Percentiles rank a stretch among this genome's conserved stretches.
phyloP scores from a whole-genome alignment of 225 moss, liverwort and hornwort species.

The Bryum argenteum region DNA sequence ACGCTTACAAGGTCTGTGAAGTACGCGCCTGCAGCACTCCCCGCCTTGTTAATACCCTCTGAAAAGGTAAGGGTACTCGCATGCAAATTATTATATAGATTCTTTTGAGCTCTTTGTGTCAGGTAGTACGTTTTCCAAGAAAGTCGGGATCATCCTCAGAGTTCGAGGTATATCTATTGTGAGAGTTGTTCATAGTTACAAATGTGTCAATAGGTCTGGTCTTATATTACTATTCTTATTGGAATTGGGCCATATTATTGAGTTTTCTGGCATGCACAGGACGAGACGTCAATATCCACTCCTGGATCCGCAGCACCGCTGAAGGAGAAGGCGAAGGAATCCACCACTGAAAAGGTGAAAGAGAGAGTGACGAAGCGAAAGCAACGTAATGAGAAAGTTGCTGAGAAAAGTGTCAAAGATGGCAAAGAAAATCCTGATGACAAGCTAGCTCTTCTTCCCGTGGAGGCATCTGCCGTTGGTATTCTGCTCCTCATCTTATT shows the following conservation, averaged over 20 bases:
- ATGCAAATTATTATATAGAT: neutral
- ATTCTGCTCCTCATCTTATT: slow-evolving; percentile 77
- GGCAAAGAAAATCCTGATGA: slow-evolving; percentile 55
- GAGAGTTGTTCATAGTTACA: neutral
- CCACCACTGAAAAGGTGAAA: slow-evolving; percentile 67
- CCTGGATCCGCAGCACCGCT: slow-evolving; percentile 40
- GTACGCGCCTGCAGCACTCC: slow-evolving; percentile 64
- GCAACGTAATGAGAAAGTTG: slow-evolving; percentile 74
- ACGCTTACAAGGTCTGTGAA: slow-evolving; percentile 89
- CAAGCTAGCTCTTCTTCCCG: slow-evolving; percentile 65
- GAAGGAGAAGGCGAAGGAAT: slow-evolving; percentile 62
- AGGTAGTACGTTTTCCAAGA: slow-evolving; percentile 5
- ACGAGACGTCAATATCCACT: slow-evolving; percentile 41
- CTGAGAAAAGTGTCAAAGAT: slow-evolving; percentile 59
- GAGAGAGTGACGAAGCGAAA: slow-evolving; percentile 79
- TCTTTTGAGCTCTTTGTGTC: slow-evolving; percentile 10
- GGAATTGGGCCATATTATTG: slow-evolving; percentile 20
- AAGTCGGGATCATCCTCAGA: neutral
- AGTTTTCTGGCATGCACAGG: slow-evolving; percentile 35
- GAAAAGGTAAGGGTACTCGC: slow-evolving; percentile 47
- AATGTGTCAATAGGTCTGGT: neutral
- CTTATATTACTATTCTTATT: neutral
- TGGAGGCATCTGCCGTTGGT: slow-evolving; percentile 86
- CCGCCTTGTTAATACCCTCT: slow-evolving; percentile 41
- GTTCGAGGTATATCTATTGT: neutral